Conservation (phyloP, 768 basidiomycete genomes). For the Pleurotus pulmonarius region DNA sequence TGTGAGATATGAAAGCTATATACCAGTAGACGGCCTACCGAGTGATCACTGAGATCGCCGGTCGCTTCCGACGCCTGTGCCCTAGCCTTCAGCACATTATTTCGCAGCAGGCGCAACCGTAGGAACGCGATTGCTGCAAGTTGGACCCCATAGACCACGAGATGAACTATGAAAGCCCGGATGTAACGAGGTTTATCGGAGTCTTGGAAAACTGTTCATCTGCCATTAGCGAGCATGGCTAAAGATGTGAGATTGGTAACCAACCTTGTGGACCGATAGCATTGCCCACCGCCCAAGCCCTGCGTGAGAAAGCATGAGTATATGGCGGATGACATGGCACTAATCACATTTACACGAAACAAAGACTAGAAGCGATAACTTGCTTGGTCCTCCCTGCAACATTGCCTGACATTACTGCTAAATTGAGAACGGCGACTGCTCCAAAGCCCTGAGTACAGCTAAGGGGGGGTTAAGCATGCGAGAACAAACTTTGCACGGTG, state of each 20-base stretch:
- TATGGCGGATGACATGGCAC: background rate
- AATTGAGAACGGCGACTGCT: slow-evolving; percentile 41
- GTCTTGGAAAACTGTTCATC: slow-evolving; percentile 34
- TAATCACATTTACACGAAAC: slow-evolving; percentile 33
- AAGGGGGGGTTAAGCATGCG: background rate
- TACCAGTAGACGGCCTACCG: too few species aligned
- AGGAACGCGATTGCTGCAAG: slow-evolving; percentile 32
- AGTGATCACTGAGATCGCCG: background rate
- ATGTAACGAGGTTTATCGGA: slow-evolving; percentile 44
- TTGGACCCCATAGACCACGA: slow-evolving; percentile 44
- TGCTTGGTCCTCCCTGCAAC: slow-evolving; percentile 49
- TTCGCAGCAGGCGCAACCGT: slow-evolving; percentile 38
- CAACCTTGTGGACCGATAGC: slow-evolving; percentile 42
- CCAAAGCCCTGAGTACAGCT: slow-evolving; percentile 45
- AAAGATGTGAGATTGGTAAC: background rate
- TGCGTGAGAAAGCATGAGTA: slow-evolving; percentile 11
- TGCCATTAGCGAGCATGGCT: background rate
- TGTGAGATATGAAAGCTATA: slow-evolving; percentile 4
- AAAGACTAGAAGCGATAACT: slow-evolving; percentile 41
- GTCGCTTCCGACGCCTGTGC: slow-evolving; percentile 27
- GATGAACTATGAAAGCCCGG: slow-evolving; percentile 42
- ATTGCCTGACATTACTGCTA: slow-evolving; percentile 44
- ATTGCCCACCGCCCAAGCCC: slow-evolving; percentile 50
- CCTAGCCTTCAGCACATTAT: slow-evolving; percentile 35
- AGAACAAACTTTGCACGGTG: too few species aligned